Evolutionary conservation across 1,284 basidiomycete genomes (phyloP).

Genomic region (Kalmanozyma brasiliensis): DNA sequence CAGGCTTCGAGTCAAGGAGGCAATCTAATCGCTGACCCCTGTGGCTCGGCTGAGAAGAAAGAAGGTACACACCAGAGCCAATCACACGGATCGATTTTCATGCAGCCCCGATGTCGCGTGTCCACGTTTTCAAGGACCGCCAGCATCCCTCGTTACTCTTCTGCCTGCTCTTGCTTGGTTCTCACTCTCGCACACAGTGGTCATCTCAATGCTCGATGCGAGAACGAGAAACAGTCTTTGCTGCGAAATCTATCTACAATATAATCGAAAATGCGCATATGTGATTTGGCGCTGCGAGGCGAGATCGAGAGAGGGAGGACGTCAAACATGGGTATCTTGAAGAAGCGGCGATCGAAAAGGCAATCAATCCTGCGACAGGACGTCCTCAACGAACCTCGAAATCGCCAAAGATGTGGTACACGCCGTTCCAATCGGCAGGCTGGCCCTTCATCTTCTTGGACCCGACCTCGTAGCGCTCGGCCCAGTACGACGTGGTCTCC

Average conservation of each 20-base stretch:
- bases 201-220: too few relatives aligned
- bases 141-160: too few relatives aligned
- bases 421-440: conserved; percentile 43
- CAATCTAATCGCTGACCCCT: conserved; percentile 4
- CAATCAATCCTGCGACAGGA: too few relatives aligned
- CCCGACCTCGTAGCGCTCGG: conserved; percentile 48
- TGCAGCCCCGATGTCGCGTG: conserved; percentile 15
- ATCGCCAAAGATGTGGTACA: conserved; percentile 60
- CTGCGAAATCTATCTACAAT: neutral
- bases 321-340: conserved; percentile 10
- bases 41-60: neutral
- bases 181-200: neutral
- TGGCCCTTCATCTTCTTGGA: conserved; percentile 30
- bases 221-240: neutral
- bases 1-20: conserved; percentile 1
- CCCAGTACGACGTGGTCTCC: conserved; percentile 56
- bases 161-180: too few relatives aligned
- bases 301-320: too few relatives aligned
- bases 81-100: conserved; percentile 3
- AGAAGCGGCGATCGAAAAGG: too few relatives aligned
- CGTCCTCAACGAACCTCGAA: conserved; percentile 46
- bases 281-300: too few relatives aligned
- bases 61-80: conserved; percentile 7
- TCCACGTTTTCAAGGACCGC: conserved; percentile 4
- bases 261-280: too few relatives aligned